Percentiles rank a stretch among this genome's conserved stretches.
phyloP scores from a whole-genome alignment of 306 rosid species.

The Ormosia semicastrata region DNA sequence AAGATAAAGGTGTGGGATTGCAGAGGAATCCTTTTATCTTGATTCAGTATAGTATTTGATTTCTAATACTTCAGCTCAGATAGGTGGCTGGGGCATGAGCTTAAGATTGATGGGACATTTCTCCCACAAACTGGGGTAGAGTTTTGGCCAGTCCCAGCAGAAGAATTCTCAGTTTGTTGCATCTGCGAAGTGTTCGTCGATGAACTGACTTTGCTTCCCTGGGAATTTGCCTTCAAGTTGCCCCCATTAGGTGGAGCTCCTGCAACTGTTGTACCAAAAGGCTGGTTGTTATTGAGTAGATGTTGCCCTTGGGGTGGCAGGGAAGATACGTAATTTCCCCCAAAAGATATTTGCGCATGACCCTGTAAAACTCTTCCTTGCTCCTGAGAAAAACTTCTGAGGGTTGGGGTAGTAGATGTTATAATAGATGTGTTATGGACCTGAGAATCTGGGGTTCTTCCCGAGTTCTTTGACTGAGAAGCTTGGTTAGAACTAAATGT shows the following conservation, averaged over 20 bases:
- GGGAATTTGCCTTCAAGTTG: conserved; percentile 24
- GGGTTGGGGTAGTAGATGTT: conserved; percentile 31
- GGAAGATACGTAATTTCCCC: conserved; percentile 46
- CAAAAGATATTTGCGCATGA: conserved; percentile 68
- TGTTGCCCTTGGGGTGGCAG: conserved; percentile 39
- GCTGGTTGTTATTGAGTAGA: conserved; percentile 27
- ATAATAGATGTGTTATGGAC: conserved; percentile 28
- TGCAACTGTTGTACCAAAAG: conserved; percentile 20
- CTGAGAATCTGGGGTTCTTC: conserved; percentile 36
- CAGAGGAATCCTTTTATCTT: background rate
- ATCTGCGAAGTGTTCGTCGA: conserved; percentile 33
- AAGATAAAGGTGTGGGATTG: background rate
- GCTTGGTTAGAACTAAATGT: conserved; percentile 40
- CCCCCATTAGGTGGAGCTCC: conserved; percentile 27
- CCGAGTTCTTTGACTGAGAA: conserved; percentile 42
- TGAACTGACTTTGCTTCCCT: conserved; percentile 34
- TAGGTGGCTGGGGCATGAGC: conserved; percentile 46
- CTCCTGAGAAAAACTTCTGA: conserved; percentile 37
- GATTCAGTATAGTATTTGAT: background rate
- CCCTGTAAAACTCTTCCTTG: conserved; percentile 53
- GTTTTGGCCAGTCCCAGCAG: conserved; percentile 37
- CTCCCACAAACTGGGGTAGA: conserved; percentile 56
- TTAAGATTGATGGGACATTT: conserved; percentile 54
- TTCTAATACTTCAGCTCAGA: conserved; percentile 56
- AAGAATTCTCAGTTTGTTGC: conserved; percentile 42